Evolutionary conservation across 2,329 filamentous ascomycete genomes (phyloP).

Genomic region (Ceratocystis harringtonii): DNA sequence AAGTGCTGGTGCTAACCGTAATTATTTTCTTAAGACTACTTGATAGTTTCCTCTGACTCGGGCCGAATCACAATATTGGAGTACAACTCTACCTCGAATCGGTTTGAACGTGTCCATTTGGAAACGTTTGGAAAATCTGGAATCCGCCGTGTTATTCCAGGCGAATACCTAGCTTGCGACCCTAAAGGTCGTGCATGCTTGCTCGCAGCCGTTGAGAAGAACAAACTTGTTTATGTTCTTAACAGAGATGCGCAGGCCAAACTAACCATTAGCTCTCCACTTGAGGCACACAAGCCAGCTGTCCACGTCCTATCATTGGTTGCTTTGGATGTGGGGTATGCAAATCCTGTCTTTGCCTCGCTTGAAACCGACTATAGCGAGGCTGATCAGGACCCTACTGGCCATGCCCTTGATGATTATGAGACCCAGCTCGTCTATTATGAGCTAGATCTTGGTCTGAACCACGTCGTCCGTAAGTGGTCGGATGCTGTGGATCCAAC

Average conservation of each 20-base stretch:
- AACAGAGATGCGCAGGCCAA: slow-evolving; percentile 91
- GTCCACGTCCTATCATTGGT: slow-evolving; percentile 79
- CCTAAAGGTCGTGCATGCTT: slow-evolving; percentile 91
- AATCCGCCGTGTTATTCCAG: slow-evolving; percentile 79
- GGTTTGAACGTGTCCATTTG: slow-evolving; percentile 76
- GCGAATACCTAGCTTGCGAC: slow-evolving; percentile 89
- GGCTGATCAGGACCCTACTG: slow-evolving; percentile 77
- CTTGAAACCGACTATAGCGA: slow-evolving; percentile 90
- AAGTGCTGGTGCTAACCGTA: slow-evolving; percentile 21
- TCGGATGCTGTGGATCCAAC: slow-evolving; percentile 83
- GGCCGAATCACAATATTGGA: slow-evolving; percentile 89
- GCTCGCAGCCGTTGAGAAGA: slow-evolving; percentile 91
- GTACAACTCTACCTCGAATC: slow-evolving; percentile 73
- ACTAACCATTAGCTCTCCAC: slow-evolving; percentile 87
- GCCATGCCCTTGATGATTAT: slow-evolving; percentile 61
- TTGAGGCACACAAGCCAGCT: slow-evolving; percentile 89
- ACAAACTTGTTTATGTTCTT: slow-evolving; percentile 96
- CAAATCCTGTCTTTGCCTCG: slow-evolving; percentile 90
- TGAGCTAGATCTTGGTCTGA: slow-evolving; percentile 88
- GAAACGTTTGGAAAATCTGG: slow-evolving; percentile 99
- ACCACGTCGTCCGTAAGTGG: slow-evolving; percentile 96
- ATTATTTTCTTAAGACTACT: slow-evolving; percentile 53
- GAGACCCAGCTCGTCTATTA: slow-evolving; percentile 95
- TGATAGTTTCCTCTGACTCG: slow-evolving; percentile 90
- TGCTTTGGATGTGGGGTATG: slow-evolving; percentile 86